phyloP scores from a whole-genome alignment of 2,329 filamentous ascomycete genomes.

The Pseudogymnoascus sp. region DNA sequence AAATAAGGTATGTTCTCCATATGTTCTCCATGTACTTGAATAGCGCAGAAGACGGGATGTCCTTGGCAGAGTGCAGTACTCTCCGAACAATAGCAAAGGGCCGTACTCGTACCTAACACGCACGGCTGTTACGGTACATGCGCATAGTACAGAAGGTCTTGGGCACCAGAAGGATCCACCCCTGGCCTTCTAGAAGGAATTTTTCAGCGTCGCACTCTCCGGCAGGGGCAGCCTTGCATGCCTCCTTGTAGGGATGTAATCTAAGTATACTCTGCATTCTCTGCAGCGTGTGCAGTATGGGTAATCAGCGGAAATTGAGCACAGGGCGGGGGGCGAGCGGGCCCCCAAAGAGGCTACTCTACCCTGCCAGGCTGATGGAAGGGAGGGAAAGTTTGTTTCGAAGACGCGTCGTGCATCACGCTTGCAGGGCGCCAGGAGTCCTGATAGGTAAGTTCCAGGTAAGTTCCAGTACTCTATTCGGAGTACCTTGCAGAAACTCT shows the following conservation, averaged over 20 bases:
- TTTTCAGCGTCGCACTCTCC: not conserved
- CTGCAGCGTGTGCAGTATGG: not conserved
- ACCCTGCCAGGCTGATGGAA: slow-evolving; percentile 1
- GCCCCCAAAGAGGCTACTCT: not conserved
- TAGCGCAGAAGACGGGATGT: not conserved
- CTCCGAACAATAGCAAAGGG: not conserved
- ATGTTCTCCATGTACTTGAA: not conserved
- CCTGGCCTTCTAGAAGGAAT: slow-evolving; percentile 3
- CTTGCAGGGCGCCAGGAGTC: not conserved
- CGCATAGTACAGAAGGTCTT: not conserved
- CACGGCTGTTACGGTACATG: not conserved
- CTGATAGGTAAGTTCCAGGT: not conserved
- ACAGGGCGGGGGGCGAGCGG: slow-evolving; percentile 1
- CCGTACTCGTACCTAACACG: too few relatives aligned
- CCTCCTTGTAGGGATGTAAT: not conserved
- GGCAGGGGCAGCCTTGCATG: slow-evolving; percentile 1
- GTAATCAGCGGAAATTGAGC: slow-evolving; percentile 7
- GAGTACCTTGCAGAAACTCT: not conserved
- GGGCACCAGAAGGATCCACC: slow-evolving; percentile 3
- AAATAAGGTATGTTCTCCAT: slow-evolving; percentile 1
- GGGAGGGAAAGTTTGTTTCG: slow-evolving; percentile 5
- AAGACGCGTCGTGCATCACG: not conserved
- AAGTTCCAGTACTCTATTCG: not conserved
- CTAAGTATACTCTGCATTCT: not conserved
- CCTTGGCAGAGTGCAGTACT: not conserved